A percentile compares a stretch with the other conserved stretches of the same genome.
Conservation (phyloP, 2,329 filamentous ascomycete species). For the Dothiorella sarmentorum region DNA sequence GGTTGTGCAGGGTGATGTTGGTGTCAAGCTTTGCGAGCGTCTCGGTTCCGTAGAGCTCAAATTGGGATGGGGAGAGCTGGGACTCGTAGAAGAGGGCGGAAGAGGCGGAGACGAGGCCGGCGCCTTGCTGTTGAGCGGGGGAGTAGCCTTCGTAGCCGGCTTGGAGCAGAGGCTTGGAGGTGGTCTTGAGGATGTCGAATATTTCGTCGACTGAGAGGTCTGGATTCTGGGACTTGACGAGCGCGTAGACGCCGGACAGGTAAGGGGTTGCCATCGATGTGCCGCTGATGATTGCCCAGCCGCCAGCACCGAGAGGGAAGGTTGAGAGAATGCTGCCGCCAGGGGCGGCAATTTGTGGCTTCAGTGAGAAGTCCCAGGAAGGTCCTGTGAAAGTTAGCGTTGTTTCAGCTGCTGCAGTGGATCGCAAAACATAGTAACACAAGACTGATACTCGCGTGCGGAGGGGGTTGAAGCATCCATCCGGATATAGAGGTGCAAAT, state of each 20-base stretch:
- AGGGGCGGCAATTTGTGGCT: conserved; percentile 55
- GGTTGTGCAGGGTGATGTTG: conserved; percentile 26
- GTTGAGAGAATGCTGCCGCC: conserved; percentile 59
- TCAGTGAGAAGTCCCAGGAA: conserved; percentile 56
- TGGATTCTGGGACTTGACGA: conserved; percentile 11
- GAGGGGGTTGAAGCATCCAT: too few relatives aligned
- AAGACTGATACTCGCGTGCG: too few relatives aligned
- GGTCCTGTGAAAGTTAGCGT: conserved; percentile 45
- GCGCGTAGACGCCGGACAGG: conserved; percentile 22
- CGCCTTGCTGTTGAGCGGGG: conserved; percentile 27
- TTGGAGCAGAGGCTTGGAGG: conserved; percentile 22
- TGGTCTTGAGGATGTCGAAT: conserved; percentile 22
- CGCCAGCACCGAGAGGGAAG: conserved; percentile 43
- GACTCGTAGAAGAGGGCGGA: conserved; percentile 22
- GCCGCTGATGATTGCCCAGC: conserved; percentile 52
- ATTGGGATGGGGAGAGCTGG: conserved; percentile 21
- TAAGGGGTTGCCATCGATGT: conserved; percentile 46
- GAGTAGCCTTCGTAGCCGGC: conserved; percentile 14
- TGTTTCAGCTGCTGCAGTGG: too few relatives aligned
- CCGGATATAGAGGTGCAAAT: too few relatives aligned
- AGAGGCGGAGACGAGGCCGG: conserved; percentile 24
- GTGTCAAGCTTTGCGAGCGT: conserved; percentile 26
- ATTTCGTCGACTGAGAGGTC: conserved; percentile 20
- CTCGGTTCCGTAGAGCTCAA: conserved; percentile 26
- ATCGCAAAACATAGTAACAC: too few relatives aligned